These are phyloP conservation scores for Trebouxia sp. DNA, from an alignment of 139 green algal species.

Conservation along the genomic window DNA sequence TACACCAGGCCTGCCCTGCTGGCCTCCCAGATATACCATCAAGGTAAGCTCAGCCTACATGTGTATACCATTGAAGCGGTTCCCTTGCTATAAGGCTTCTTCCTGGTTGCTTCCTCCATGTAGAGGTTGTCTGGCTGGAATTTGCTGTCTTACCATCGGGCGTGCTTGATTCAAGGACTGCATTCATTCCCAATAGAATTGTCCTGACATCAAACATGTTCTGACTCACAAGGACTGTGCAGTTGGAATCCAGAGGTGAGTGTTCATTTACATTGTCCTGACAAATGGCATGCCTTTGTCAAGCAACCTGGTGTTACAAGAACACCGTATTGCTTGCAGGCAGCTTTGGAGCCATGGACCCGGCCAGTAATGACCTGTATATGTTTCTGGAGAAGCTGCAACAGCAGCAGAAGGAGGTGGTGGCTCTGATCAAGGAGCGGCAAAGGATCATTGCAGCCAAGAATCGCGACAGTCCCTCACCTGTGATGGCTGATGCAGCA, in stretches of 20 bases:
- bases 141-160: no score
- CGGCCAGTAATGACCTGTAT: slow-evolving; percentile 44
- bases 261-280: neutral
- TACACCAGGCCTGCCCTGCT: neutral
- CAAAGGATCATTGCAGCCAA: neutral
- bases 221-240: neutral
- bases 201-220: neutral
- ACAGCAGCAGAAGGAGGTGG: slow-evolving; percentile 27
- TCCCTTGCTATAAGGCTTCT: no score
- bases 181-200: neutral
- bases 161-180: neutral
- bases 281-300: neutral
- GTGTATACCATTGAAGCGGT: no score
- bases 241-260: neutral
- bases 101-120: no score
- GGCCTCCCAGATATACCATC: neutral
- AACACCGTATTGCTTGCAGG: neutral
- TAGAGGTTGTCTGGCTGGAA: no score
- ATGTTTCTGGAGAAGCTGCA: slow-evolving; percentile 54
- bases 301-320: neutral
- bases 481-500: no score
- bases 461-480: no score
- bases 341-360: slow-evolving; percentile 50
- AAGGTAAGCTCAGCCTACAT: neutral
- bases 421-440: neutral